Evolutionary conservation across 2,329 filamentous ascomycete species (phyloP).

Genomic region (Ophiocordyceps robertsii): DNA sequence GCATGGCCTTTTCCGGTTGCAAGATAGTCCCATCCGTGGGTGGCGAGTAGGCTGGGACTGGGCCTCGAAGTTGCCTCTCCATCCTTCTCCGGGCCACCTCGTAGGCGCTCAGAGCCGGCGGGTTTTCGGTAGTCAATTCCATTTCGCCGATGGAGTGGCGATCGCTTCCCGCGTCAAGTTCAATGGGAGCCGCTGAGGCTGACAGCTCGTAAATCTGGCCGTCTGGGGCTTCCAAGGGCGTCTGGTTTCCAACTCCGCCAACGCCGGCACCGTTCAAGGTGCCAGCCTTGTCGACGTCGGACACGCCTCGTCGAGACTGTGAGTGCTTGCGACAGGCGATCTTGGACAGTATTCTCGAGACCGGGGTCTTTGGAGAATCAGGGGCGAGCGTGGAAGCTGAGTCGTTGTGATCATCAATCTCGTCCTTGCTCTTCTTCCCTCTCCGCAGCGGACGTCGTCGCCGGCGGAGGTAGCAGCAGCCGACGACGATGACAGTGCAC

Average conservation of each 20-base stretch:
- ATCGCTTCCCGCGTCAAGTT: constrained; percentile 30
- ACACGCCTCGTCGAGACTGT: constrained; percentile 10
- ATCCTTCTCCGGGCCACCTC: constrained; percentile 37
- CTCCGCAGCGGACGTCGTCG: constrained; percentile 18
- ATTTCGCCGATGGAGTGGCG: constrained; percentile 23
- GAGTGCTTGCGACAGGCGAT: constrained; percentile 23
- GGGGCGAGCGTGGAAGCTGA: constrained; percentile 18
- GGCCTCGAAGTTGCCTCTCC: constrained; percentile 35
- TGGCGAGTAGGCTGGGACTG: constrained; percentile 35
- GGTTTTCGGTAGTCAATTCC: constrained; percentile 26
- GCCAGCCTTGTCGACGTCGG: constrained; percentile 3
- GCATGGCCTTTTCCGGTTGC: constrained; percentile 16
- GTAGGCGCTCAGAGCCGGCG: constrained; percentile 30
- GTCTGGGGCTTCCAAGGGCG: constrained; percentile 20
- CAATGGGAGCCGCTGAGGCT: constrained; percentile 29
- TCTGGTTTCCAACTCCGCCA: constrained; percentile 7
- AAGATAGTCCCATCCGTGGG: constrained; percentile 14
- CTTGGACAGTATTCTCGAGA: constrained; percentile 23
- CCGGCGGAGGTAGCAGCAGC: constrained; percentile 20
- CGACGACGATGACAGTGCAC: constrained; percentile 14
- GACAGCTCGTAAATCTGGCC: constrained; percentile 40
- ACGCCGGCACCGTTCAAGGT: constrained; percentile 1
- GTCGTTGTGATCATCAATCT: constrained; percentile 22
- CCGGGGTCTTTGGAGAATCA: constrained; percentile 10
- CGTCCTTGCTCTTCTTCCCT: constrained; percentile 6